Conservation (phyloP, 139 green algal species). For the Tetradesmus obliquus region DNA sequence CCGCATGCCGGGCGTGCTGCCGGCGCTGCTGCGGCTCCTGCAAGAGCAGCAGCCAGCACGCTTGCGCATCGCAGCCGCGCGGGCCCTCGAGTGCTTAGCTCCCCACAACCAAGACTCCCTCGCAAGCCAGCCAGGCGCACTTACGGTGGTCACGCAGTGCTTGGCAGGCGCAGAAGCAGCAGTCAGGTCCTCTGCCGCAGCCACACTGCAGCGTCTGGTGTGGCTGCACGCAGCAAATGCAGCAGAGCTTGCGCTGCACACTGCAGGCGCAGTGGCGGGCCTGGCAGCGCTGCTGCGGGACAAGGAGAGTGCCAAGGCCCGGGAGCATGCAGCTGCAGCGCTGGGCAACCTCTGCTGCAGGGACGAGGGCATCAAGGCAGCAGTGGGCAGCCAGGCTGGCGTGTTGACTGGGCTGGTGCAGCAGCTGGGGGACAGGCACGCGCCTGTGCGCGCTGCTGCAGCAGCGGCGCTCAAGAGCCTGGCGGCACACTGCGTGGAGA, state of each 20-base stretch:
- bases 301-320: background rate
- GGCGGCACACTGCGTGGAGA: background rate
- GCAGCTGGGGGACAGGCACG: background rate
- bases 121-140: background rate
- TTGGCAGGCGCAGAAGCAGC: background rate
- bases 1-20: background rate
- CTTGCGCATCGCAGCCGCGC: background rate
- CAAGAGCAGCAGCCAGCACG: constrained; percentile 1
- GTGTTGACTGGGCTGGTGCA: background rate
- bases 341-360: background rate
- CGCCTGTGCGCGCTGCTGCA: background rate
- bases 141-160: background rate
- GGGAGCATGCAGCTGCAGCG: constrained; percentile 23
- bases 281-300: background rate
- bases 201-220: background rate
- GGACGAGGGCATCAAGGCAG: background rate
- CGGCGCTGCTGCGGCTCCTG: background rate
- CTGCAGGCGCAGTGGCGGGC: background rate
- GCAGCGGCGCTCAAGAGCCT: background rate
- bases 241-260: background rate
- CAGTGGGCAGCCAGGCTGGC: background rate
- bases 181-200: background rate
- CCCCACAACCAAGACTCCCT: background rate
- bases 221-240: constrained; percentile 7
- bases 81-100: background rate